phyloP scores from a whole-genome alignment of 768 basidiomycete genomes.

The Kwoniella newhampshirensis region DNA sequence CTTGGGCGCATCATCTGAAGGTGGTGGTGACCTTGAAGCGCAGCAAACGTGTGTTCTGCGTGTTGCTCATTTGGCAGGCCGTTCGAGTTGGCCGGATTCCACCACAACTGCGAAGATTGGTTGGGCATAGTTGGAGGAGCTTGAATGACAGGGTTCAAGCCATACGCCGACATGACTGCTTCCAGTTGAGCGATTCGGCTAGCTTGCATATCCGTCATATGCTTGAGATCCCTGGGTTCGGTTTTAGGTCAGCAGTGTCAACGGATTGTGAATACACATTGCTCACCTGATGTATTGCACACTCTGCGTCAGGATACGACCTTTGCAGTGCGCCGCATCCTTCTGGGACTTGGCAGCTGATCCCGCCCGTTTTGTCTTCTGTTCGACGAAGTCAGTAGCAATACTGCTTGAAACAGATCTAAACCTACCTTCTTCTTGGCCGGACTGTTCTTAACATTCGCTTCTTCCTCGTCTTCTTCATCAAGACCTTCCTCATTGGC shows the following conservation, averaged over 20 bases:
- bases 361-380: constrained; percentile 35
- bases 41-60: not conserved
- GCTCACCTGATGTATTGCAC: constrained; percentile 45
- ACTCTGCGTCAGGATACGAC: constrained; percentile 37
- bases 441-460: constrained; percentile 9
- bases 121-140: not conserved
- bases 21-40: constrained; percentile 10
- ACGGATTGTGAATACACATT: not conserved
- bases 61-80: constrained; percentile 6
- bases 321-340: constrained; percentile 42
- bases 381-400: too few species aligned
- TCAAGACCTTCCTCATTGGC: constrained; percentile 21
- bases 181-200: constrained; percentile 40
- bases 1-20: constrained; percentile 35
- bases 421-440: constrained; percentile 36
- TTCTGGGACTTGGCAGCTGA: constrained; percentile 30
- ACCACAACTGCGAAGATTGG: constrained; percentile 16
- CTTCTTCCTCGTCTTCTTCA: constrained; percentile 2
- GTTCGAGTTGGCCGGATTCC: constrained; percentile 2
- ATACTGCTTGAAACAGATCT: not conserved
- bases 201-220: constrained; percentile 28
- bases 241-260: constrained; percentile 3
- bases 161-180: constrained; percentile 17
- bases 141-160: constrained; percentile 20
- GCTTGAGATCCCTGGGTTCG: constrained; percentile 30